Conservation (phyloP, 2,329 filamentous ascomycete species). For the Ceratocystis harringtonii region DNA sequence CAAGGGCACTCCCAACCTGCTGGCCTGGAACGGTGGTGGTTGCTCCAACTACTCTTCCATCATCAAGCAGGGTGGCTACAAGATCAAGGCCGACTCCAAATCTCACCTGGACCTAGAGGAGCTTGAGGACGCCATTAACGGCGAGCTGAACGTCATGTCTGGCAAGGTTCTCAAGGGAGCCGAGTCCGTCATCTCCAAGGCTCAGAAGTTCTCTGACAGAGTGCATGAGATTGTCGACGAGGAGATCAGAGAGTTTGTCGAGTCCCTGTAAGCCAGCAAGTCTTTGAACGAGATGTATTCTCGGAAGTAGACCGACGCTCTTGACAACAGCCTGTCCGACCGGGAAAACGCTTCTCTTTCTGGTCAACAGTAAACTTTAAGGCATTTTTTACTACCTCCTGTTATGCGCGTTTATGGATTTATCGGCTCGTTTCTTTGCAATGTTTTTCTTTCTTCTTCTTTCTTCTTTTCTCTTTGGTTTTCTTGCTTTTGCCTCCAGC, state of each 20-base stretch:
- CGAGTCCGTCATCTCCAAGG: constrained; percentile 39
- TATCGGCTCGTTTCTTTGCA: background rate
- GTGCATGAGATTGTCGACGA: constrained; percentile 46
- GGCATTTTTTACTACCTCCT: background rate
- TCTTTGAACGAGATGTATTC: background rate
- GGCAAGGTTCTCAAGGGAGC: constrained; percentile 41
- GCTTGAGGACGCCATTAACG: constrained; percentile 44
- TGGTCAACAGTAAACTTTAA: background rate
- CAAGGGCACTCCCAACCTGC: constrained; percentile 75
- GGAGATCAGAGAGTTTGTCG: constrained; percentile 41
- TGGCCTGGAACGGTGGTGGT: constrained; percentile 98
- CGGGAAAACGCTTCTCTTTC: background rate
- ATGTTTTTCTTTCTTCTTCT: background rate
- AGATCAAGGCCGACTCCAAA: constrained; percentile 35
- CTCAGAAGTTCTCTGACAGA: constrained; percentile 47
- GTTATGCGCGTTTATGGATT: constrained; percentile 5
- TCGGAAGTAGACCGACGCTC: too few relatives aligned
- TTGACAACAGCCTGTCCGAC: too few relatives aligned
- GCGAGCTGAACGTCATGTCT: constrained; percentile 45
- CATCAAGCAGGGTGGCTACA: constrained; percentile 57
- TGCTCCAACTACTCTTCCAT: constrained; percentile 81
- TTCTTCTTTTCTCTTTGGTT: background rate
- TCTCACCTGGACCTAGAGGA: constrained; percentile 37
- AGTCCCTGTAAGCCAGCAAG: constrained; percentile 11
- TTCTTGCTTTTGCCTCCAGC: background rate